Evolutionary conservation across 306 rosid genomes (phyloP), one percentile per base, ranked within the genome.

Genomic region (Lotus japonicus): DNA sequence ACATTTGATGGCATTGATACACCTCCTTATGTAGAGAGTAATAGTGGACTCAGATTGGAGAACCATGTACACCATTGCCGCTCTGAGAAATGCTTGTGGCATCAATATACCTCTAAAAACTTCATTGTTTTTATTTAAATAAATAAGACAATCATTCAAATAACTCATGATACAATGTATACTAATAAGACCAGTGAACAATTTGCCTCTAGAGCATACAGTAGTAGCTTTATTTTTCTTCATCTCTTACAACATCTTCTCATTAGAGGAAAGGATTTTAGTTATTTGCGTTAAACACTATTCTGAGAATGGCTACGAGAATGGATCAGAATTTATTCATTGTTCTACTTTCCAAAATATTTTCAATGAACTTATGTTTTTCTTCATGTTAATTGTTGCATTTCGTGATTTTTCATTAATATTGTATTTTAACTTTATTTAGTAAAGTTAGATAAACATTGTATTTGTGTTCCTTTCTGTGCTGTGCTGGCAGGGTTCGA

Each of bases 401-500:
- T 70, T 51, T 39, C 33, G 11, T 43, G 43, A 7, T 76, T 58
- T 36, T 18, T 51, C 42, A 28, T 16, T 19, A 38, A 53, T 46
- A 35, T n/a, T 28, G 43, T 56, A 14, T 18, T 53, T 35, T 49
- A 60, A 65, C 23, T 67, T 19, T 66, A 21, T 41, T 64, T 54
- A 18, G 10, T 53, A 33, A 45, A 66, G 61, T 43, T 43, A 63
- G 61, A 42, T 23, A 49, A 63, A 50, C 46, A 62, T 50, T 35
- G 23, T 18, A 28, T 48, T 42, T 7, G 43, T 59, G 42, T 8
- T 68, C 78, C 23, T 77, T 74, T 55, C 15, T 45, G 53, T 75
- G 43, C 15, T 33, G 66, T 66, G n/a, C 53, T 72, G 48, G 74
- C 77, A 92, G 97, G 95, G 96, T 89, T 68, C 88, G 85, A 71